Evolutionary conservation across 2,329 filamentous ascomycete genomes (phyloP), one percentile per base, ranked within the genome.

Genomic region (Hymenoscyphus infarciens): DNA sequence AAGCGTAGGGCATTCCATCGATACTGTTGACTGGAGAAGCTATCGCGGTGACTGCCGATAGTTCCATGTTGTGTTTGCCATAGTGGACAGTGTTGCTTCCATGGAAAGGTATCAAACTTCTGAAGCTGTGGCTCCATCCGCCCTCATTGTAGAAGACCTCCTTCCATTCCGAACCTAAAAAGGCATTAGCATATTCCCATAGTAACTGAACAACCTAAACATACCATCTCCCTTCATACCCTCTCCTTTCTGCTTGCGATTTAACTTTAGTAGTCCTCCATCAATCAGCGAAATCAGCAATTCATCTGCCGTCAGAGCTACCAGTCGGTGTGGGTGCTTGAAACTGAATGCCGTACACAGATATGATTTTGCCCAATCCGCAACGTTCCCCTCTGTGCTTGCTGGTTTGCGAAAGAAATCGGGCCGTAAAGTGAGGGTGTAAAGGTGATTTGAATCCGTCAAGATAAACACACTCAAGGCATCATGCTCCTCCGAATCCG

Each of bases 241-340:
- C 74, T 80, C 80, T 63, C 81, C 79, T 42, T 78, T 79, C 29
- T 78, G 74, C 63, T 78, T 85, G 72, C 86, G 85, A 62, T 88
- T 87, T 66, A 98, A 79, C 38, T 84, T 84, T 66, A 94, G 80
- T 67, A 95, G 81, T 55, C 87, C 86, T 29, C 92, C 92, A 77
- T 95, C 90, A 64, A 90, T 87, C 66, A 97, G 84, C 0, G 92
- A 89, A 25, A 96, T 83, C 56, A 97, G 82, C 56, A 99, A 77
- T 70, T 91, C 88, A 64, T 90, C 82, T 16, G 87, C 83, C 67
- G 81, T 89, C 63, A 89, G 83, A 19, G 92, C 91, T 68, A 90
- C 81, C 69, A 99, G 81, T 64, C 92, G 85, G 75, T 97, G 94
- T 5, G 93, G 88, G 67, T 87, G 82, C 74, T 92, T 91, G 75